Evolutionary conservation across 441 rosid genomes (phyloP), one percentile per base, ranked within the genome.

Genomic region (Rhodomyrtus psidioides): DNA sequence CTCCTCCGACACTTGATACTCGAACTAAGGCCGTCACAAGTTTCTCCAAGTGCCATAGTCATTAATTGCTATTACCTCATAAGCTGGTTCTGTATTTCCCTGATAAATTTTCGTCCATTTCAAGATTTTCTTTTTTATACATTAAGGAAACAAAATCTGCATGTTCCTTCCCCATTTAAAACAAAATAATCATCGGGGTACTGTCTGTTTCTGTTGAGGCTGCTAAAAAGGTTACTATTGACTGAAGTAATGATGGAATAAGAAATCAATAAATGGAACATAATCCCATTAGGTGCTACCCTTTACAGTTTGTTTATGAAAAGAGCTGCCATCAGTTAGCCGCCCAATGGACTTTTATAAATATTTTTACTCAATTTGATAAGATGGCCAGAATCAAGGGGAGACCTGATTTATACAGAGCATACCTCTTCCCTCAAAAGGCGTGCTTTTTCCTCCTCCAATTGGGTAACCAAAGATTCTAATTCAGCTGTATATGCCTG

Each of bases 401-500:
- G 60, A 85, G 26, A 46, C n/a, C 49, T 6, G 44, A 70, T 70
- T 39, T 56, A 76, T 14, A 26, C 23, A 79, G 6, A 82, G 62
- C 34, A 76, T 89, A 94, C 96, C 96, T 91, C 93, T 87, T 94
- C 94, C 74, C 85, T 89, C 83, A 86, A 57, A 27, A 94, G 87
- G 34, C 89, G 88, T 6, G 94, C 90, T 58, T 92, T 89, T 85
- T 94, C 95, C 87, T 91, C 93, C 90, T 94, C 95, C 86, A 92
- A 86, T 83, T 88, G 93, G 49, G 92, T 88, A 81, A 94, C 96
- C 88, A 88, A 86, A 24, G 92, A 85, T 86, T 94, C 95, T 53
- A 94, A 85, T 88, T 94, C 93, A 84, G 90, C 89, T 0, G 93
- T 94, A 83, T 93, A 92, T 15, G 96, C 96, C 96, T 94, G 86